phyloP scores from a whole-genome alignment of 1,139 yeast genomes.

The Saccharomyces uvarum region DNA sequence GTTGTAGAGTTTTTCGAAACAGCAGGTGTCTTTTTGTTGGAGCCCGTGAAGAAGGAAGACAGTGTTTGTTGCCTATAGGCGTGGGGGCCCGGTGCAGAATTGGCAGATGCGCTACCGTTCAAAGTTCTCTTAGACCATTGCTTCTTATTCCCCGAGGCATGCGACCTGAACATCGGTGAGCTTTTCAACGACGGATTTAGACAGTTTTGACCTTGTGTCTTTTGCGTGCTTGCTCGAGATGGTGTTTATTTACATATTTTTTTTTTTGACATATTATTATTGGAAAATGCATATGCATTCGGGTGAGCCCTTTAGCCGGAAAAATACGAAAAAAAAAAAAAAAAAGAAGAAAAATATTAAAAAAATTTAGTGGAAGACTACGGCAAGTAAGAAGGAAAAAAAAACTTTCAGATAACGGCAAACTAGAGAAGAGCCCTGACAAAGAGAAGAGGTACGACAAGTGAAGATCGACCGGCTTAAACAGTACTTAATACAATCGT shows the following conservation, averaged over 20 bases:
- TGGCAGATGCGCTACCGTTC: background rate
- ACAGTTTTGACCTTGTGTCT: background rate
- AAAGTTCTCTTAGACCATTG: background rate
- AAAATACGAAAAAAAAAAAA: background rate
- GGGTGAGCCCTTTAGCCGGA: background rate
- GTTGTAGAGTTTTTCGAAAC: background rate
- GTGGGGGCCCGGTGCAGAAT: background rate
- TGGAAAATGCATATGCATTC: background rate
- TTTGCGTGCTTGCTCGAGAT: background rate
- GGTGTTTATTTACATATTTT: background rate
- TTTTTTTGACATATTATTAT: background rate
- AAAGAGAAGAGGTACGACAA: background rate
- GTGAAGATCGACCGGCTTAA: background rate
- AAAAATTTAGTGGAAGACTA: background rate
- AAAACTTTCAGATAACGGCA: background rate
- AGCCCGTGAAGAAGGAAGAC: background rate
- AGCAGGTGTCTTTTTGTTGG: background rate
- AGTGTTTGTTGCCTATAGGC: background rate
- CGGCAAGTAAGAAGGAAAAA: background rate
- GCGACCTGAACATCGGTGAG: background rate
- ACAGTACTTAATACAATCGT: background rate
- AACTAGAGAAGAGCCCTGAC: background rate
- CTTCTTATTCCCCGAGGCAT: background rate
- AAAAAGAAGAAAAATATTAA: background rate
- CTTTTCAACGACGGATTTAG: no score